These are phyloP conservation scores for Eragrostis curvula DNA, from an alignment of 176 grass and related monocot genomes.

Conservation along the genomic window DNA sequence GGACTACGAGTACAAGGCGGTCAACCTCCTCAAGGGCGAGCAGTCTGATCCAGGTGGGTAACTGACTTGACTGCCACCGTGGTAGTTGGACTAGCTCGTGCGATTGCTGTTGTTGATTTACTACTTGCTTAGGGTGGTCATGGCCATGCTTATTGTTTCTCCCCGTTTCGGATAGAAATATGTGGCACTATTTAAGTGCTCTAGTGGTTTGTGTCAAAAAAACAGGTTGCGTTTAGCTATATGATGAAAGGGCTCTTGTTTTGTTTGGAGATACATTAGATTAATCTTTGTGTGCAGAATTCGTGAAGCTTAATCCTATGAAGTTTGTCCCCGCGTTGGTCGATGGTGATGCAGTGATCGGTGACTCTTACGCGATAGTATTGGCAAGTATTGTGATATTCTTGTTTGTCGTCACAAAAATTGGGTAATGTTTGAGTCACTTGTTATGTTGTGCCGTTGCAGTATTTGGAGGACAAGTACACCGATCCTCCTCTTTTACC, in stretches of 20 bases:
- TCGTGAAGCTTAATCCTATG: constrained; percentile 60
- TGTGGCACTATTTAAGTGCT: not conserved
- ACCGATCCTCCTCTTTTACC: constrained; percentile 46
- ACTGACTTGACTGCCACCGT: not conserved
- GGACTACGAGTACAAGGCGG: constrained; percentile 59
- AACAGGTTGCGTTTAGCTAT: not conserved
- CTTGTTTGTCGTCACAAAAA: not conserved
- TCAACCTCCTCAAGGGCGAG: constrained; percentile 57
- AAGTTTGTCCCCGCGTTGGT: constrained; percentile 51
- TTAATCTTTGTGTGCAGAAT: constrained; percentile 41
- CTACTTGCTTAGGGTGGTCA: not conserved
- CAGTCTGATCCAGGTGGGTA: constrained; percentile 57
- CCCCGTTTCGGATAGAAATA: not conserved
- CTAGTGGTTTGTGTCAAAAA: not conserved
- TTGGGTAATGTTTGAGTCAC: not conserved
- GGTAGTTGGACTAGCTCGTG: not conserved
- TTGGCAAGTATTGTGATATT: constrained; percentile 38
- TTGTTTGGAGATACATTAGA: not conserved
- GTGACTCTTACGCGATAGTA: constrained; percentile 50
- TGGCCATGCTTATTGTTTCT: not conserved
- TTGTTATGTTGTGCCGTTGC: constrained; percentile 11
- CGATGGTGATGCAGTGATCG: constrained; percentile 18
- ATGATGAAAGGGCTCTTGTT: not conserved
- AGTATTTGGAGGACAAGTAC: constrained; percentile 66
- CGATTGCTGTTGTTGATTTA: not conserved